A percentile compares a stretch with the other conserved stretches of the same genome.
Conservation (phyloP, 371 early-diverging fungal genomes). For the Mortierella sp. region DNA sequence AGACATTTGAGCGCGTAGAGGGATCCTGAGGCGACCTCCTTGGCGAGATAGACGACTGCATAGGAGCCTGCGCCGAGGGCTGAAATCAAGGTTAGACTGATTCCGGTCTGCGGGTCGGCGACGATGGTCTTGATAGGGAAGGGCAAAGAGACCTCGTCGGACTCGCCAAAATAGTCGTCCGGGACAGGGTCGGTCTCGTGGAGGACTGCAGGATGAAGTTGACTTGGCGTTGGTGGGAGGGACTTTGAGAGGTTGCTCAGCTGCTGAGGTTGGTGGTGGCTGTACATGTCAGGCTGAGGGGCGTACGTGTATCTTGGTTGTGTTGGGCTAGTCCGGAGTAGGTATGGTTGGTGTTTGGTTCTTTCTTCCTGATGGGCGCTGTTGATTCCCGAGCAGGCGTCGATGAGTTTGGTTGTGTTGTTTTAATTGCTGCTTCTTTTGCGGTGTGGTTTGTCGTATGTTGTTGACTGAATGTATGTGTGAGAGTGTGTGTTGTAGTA, state of each 20-base stretch:
- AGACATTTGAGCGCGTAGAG: slow-evolving; percentile 77
- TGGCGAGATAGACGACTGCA: slow-evolving; percentile 79
- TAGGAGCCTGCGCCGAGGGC: slow-evolving; percentile 80
- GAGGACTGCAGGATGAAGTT: slow-evolving; percentile 48
- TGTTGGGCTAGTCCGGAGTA: neutral
- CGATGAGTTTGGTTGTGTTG: neutral
- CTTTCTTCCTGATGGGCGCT: neutral
- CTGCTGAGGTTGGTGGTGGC: slow-evolving; percentile 34
- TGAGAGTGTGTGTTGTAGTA: neutral
- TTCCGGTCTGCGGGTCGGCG: slow-evolving; percentile 59
- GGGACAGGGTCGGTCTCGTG: slow-evolving; percentile 59
- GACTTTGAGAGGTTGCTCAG: slow-evolving; percentile 52
- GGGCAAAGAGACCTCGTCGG: slow-evolving; percentile 61
- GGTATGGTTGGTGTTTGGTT: neutral
- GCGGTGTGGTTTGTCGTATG: neutral
- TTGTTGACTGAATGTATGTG: neutral
- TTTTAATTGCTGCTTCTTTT: neutral
- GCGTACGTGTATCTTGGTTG: neutral
- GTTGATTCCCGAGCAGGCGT: neutral
- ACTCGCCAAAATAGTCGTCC: slow-evolving; percentile 55
- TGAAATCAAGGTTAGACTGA: slow-evolving; percentile 63
- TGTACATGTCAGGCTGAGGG: slow-evolving; percentile 31
- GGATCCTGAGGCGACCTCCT: slow-evolving; percentile 60
- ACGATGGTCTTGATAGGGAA: slow-evolving; percentile 66
- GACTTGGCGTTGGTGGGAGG: slow-evolving; percentile 53